Conservation (phyloP, 2,329 filamentous ascomycete species). For the Diaporthe australafricana region DNA sequence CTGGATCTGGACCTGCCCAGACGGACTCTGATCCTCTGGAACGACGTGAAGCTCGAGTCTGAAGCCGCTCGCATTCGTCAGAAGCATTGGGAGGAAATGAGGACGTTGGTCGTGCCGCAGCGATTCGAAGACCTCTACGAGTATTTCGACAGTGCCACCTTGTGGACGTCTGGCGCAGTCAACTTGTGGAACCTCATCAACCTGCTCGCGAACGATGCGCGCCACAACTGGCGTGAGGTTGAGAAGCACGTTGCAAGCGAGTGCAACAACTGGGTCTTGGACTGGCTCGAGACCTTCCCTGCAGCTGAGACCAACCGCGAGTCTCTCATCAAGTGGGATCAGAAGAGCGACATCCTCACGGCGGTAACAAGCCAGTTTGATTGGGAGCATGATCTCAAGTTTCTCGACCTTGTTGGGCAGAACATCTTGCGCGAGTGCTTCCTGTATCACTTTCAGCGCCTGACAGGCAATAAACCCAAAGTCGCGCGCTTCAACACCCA, state of each 20-base stretch:
- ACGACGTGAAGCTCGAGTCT: constrained; percentile 12
- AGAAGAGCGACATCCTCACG: constrained; percentile 28
- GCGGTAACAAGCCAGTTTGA: constrained; percentile 25
- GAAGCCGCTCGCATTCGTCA: constrained; percentile 46
- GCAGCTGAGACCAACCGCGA: constrained; percentile 26
- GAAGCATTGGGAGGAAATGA: constrained; percentile 50
- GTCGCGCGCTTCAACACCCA: constrained; percentile 24
- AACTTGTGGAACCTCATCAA: constrained; percentile 62
- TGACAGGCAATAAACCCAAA: constrained; percentile 22
- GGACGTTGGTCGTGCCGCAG: constrained; percentile 45
- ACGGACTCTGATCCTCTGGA: constrained; percentile 23
- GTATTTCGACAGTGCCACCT: constrained; percentile 61
- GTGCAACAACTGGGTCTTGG: constrained; percentile 40
- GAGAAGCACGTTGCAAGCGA: constrained; percentile 42
- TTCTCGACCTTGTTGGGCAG: constrained; percentile 31
- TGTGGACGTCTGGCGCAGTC: constrained; percentile 59
- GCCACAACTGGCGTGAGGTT: constrained; percentile 45
- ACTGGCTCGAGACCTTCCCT: constrained; percentile 31
- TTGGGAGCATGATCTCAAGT: constrained; percentile 21
- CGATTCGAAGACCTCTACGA: constrained; percentile 56
- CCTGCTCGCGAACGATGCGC: constrained; percentile 55
- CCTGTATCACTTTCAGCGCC: constrained; percentile 19
- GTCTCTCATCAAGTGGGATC: constrained; percentile 29
- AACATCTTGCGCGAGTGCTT: constrained; percentile 33
- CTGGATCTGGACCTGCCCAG: not conserved